Evolutionary conservation across 352 stramenopile genomes (phyloP).

Genomic region (Phytophthora lateralis): DNA sequence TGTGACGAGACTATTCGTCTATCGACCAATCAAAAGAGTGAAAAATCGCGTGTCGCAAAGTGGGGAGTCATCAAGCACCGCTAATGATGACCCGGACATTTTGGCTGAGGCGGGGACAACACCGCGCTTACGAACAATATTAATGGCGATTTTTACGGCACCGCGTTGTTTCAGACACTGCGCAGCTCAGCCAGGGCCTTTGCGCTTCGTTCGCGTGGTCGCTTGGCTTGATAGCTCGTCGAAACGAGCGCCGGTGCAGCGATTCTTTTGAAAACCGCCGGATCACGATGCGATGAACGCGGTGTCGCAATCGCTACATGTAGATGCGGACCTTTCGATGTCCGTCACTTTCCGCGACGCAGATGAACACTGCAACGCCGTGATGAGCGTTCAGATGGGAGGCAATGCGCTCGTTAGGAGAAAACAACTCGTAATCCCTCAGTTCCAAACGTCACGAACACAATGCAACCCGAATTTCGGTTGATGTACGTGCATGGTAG

Average conservation of each 20-base stretch:
- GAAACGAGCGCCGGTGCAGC: background rate
- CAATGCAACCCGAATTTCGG: too few species aligned
- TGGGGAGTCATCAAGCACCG: background rate
- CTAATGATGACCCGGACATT: background rate
- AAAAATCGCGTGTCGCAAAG: background rate
- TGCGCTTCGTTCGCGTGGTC: too few species aligned
- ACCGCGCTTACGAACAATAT: too few species aligned
- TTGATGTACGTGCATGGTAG: background rate
- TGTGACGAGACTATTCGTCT: background rate
- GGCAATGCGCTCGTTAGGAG: background rate
- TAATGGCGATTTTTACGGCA: background rate
- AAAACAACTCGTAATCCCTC: slow-evolving; percentile 12
- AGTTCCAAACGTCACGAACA: background rate
- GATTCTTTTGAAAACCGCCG: background rate
- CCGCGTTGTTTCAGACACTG: background rate
- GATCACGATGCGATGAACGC: slow-evolving; percentile 11
- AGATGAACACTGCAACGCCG: slow-evolving; percentile 8
- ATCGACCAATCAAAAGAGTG: background rate
- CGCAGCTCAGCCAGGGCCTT: too few species aligned
- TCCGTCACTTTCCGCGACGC: background rate
- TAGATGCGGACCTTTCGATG: background rate
- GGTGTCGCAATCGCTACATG: background rate
- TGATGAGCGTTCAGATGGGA: slow-evolving; percentile 2
- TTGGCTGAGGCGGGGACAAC: background rate
- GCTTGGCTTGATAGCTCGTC: background rate